These are phyloP conservation scores for Geotrichum bryndzae DNA, from an alignment of 1,139 yeast genomes.

Conservation along the genomic window DNA sequence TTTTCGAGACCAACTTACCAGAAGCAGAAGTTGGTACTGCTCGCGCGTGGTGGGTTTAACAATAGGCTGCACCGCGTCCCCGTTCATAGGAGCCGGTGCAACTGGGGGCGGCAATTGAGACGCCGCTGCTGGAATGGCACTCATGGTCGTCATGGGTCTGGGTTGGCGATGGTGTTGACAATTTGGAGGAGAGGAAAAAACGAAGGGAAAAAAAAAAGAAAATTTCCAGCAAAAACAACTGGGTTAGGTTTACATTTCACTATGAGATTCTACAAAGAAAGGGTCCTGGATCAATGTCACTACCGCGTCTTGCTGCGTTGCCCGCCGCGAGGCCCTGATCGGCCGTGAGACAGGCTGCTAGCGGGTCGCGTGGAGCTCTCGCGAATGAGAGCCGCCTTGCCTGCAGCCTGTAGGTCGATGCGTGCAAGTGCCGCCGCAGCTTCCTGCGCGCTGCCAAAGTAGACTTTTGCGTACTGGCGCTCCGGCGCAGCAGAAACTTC, in stretches of 20 bases:
- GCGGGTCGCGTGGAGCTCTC: neutral
- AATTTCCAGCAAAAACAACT: neutral
- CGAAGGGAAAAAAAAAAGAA: neutral
- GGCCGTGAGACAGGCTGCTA: neutral
- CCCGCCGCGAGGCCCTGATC: neutral
- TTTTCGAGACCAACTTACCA: constrained; percentile 26
- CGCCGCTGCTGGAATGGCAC: neutral
- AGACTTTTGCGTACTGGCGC: constrained; percentile 36
- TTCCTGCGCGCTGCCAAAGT: constrained; percentile 34
- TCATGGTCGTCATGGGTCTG: neutral
- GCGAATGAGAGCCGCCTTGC: constrained; percentile 16
- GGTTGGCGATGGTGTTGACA: neutral
- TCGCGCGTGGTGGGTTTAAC: constrained; percentile 33
- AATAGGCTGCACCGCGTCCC: constrained; percentile 12
- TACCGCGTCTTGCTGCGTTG: neutral
- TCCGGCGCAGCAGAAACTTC: constrained; percentile 27
- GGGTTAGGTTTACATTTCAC: neutral
- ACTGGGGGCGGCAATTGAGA: neutral
- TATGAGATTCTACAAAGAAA: neutral
- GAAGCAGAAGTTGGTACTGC: constrained; percentile 34
- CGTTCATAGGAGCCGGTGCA: neutral
- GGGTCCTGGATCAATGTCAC: neutral
- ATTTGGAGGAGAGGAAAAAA: neutral
- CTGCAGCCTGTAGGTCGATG: constrained; percentile 28
- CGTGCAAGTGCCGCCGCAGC: constrained; percentile 35